Percentiles rank a stretch among this genome's conserved stretches.
Evolutionary conservation across 2,329 filamentous ascomycete genomes (phyloP).

Genomic region (Botrytis fragariae): DNA sequence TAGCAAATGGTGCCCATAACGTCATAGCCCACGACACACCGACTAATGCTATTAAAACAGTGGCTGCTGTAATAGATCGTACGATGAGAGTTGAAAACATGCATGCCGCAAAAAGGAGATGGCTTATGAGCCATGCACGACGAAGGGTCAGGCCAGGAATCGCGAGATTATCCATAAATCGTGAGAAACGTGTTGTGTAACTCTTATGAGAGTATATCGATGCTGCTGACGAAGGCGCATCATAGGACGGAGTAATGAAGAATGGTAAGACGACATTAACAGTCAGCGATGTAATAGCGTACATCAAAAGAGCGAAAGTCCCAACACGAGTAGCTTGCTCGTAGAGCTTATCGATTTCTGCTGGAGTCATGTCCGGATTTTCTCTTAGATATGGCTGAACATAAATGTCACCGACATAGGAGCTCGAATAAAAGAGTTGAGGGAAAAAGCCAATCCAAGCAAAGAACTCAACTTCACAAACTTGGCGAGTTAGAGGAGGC

Average conservation of each 20-base stretch:
- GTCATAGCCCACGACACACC: conserved; percentile 92
- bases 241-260: conserved; percentile 78
- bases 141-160: conserved; percentile 85
- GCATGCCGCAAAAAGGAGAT: conserved; percentile 76
- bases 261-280: conserved; percentile 84
- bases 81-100: conserved; percentile 86
- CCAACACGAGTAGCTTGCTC: conserved; percentile 83
- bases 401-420: conserved; percentile 90
- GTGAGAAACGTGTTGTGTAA: conserved; percentile 37
- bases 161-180: conserved; percentile 58
- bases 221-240: conserved; percentile 39
- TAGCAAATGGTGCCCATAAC: conserved; percentile 91
- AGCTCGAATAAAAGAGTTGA: conserved; percentile 92
- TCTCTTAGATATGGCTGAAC: conserved; percentile 75
- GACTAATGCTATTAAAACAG: conserved; percentile 73
- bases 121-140: conserved; percentile 80
- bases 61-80: conserved; percentile 66
- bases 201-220: conserved; percentile 29
- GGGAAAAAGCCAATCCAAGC: conserved; percentile 97
- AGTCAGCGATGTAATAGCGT: conserved; percentile 78
- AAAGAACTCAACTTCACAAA: conserved; percentile 80
- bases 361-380: conserved; percentile 73
- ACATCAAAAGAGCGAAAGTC: conserved; percentile 84
- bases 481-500: conserved; percentile 76
- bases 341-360: conserved; percentile 76